phyloP scores from a whole-genome alignment of 148 eudicot species.

The Talinum fruticosum region DNA sequence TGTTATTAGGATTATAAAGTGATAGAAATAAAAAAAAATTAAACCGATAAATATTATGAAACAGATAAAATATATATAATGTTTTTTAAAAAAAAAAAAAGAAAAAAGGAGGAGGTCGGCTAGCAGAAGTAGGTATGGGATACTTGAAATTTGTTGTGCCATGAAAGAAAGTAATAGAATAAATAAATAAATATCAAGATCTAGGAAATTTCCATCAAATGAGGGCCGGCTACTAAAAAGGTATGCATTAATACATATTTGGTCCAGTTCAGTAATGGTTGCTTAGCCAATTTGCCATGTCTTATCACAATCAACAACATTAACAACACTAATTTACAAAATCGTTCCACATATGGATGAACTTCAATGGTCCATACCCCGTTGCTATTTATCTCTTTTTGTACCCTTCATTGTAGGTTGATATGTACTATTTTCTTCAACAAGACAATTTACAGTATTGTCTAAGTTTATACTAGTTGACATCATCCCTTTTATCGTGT shows the following conservation, averaged over 20 bases:
- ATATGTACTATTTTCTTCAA: neutral
- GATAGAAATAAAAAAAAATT: no score
- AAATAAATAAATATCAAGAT: neutral
- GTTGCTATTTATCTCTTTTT: neutral
- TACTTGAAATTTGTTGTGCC: neutral
- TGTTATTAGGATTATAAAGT: no score
- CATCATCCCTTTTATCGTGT: neutral
- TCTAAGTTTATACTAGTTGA: neutral
- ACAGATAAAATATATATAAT: no score
- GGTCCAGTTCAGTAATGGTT: neutral
- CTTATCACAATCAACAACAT: neutral
- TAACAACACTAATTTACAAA: neutral
- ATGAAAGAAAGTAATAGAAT: no score
- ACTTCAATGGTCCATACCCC: neutral
- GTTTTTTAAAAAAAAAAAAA: no score
- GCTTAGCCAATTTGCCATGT: neutral
- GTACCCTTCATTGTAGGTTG: neutral
- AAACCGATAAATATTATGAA: no score
- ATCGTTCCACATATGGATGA: neutral
- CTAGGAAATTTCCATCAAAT: neutral
- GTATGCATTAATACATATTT: neutral
- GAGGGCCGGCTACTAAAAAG: neutral
- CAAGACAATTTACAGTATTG: neutral
- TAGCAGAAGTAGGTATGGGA: neutral
- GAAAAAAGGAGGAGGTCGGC: no score